Percentiles rank a stretch among this genome's conserved stretches.
phyloP scores from a whole-genome alignment of 176 grass and related monocot species.

The Chloris gayana region DNA sequence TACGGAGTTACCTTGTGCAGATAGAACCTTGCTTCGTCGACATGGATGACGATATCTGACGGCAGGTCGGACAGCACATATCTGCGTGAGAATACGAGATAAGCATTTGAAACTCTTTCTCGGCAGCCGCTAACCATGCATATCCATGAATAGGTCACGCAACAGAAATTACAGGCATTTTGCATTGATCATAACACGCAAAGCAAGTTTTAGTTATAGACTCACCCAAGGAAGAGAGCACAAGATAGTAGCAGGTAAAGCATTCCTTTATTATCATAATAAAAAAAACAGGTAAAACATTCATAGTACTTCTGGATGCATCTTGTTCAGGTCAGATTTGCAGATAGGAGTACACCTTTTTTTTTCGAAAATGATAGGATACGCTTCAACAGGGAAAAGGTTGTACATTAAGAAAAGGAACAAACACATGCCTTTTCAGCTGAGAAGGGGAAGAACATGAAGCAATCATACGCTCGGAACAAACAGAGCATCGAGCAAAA shows the following conservation, averaged over 20 bases:
- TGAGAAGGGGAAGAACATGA: constrained; percentile 27
- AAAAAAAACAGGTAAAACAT: neutral
- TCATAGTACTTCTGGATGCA: neutral
- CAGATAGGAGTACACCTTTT: neutral
- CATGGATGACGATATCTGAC: constrained; percentile 63
- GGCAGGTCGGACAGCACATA: constrained; percentile 68
- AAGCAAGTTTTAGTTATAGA: neutral
- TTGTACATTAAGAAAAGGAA: neutral
- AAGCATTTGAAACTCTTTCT: neutral
- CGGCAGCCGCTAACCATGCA: neutral
- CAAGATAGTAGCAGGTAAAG: neutral
- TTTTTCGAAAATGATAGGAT: too few relatives aligned
- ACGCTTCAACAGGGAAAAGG: neutral
- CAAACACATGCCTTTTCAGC: neutral
- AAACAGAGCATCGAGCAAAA: neutral
- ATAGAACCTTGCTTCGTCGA: constrained; percentile 60
- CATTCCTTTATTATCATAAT: too few relatives aligned
- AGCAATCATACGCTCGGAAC: neutral
- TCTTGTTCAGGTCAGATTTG: constrained; percentile 17
- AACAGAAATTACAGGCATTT: constrained; percentile 4
- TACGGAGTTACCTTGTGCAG: constrained; percentile 66
- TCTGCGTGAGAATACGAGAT: constrained; percentile 46
- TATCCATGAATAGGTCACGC: neutral
- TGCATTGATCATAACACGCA: neutral
- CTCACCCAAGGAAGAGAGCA: neutral